phyloP scores from a whole-genome alignment of 805 yeast species.

The Ogataea glucozyma region DNA sequence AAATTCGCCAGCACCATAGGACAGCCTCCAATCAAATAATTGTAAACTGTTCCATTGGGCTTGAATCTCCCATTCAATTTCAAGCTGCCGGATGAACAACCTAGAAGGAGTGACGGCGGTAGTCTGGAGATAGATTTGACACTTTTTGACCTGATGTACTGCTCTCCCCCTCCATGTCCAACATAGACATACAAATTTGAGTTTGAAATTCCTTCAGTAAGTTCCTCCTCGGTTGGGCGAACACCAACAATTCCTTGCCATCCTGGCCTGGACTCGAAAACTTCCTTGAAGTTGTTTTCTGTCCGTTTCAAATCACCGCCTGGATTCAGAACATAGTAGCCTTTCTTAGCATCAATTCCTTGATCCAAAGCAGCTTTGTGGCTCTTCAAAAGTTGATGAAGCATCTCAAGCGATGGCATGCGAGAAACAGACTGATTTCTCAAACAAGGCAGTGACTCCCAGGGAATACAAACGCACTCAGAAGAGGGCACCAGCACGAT shows the following conservation, averaged over 20 bases:
- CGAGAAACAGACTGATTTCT: conserved; percentile 61
- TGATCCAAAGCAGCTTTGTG: conserved; percentile 16
- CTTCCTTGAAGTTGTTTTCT: conserved; percentile 52
- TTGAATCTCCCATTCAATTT: conserved; percentile 59
- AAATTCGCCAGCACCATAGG: conserved; percentile 82
- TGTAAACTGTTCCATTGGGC: conserved; percentile 73
- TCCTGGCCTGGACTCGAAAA: conserved; percentile 39
- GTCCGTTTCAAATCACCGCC: conserved; percentile 73
- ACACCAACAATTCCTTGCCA: conserved; percentile 59
- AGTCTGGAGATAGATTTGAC: conserved; percentile 45
- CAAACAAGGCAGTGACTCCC: conserved; percentile 78
- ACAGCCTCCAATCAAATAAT: conserved; percentile 77
- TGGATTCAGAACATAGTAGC: conserved; percentile 77
- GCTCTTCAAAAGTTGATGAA: conserved; percentile 40
- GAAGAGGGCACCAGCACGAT: conserved; percentile 70
- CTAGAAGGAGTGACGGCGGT: conserved; percentile 71
- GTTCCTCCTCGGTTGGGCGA: conserved; percentile 57
- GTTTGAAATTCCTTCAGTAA: conserved; percentile 43
- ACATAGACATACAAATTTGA: conserved; percentile 67
- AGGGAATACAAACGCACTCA: conserved; percentile 71
- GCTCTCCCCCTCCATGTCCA: conserved; percentile 98
- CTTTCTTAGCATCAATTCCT: conserved; percentile 32
- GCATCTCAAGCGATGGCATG: conserved; percentile 62
- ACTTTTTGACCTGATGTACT: conserved; percentile 59
- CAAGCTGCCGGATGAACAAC: conserved; percentile 86